Percentiles rank a stretch among this genome's conserved stretches.
Conservation (phyloP, 2,329 filamentous ascomycete genomes). For the Scedosporium minutisporum region DNA sequence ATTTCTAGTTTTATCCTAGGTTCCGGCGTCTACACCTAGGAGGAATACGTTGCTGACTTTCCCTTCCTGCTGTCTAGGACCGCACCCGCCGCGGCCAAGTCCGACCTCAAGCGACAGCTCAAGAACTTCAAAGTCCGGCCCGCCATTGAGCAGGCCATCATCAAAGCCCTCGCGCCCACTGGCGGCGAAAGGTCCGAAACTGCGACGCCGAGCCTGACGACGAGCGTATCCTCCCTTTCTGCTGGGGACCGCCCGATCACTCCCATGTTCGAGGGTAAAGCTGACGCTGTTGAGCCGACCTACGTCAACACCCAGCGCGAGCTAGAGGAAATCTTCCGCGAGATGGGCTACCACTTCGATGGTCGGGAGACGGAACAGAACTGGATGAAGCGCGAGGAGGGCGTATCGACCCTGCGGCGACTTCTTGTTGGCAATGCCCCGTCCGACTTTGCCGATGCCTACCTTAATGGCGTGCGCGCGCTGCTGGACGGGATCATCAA, state of each 20-base stretch:
- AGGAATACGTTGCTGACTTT: constrained; percentile 5
- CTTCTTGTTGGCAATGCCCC: constrained; percentile 78
- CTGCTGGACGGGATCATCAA: constrained; percentile 86
- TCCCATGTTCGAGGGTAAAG: constrained; percentile 52
- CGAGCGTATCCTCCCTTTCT: constrained; percentile 39
- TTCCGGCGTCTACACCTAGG: neutral
- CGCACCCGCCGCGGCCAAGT: constrained; percentile 74
- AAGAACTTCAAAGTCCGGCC: constrained; percentile 77
- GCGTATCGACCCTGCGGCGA: constrained; percentile 63
- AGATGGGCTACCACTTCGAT: constrained; percentile 75
- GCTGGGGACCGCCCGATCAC: constrained; percentile 45
- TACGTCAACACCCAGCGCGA: constrained; percentile 79
- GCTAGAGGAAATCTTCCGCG: constrained; percentile 75
- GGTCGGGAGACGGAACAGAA: constrained; percentile 85
- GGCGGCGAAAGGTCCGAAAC: constrained; percentile 29
- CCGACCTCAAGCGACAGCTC: constrained; percentile 79
- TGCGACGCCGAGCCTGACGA: constrained; percentile 37
- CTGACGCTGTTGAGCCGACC: constrained; percentile 65
- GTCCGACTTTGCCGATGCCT: constrained; percentile 63
- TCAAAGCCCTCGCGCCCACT: constrained; percentile 58
- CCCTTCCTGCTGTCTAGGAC: constrained; percentile 34
- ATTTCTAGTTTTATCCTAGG: neutral
- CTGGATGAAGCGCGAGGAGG: constrained; percentile 80
- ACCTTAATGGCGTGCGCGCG: constrained; percentile 59
- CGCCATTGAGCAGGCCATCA: constrained; percentile 73